Evolutionary conservation across 257 asterid genomes (phyloP).

Genomic region (Mentha longifolia): DNA sequence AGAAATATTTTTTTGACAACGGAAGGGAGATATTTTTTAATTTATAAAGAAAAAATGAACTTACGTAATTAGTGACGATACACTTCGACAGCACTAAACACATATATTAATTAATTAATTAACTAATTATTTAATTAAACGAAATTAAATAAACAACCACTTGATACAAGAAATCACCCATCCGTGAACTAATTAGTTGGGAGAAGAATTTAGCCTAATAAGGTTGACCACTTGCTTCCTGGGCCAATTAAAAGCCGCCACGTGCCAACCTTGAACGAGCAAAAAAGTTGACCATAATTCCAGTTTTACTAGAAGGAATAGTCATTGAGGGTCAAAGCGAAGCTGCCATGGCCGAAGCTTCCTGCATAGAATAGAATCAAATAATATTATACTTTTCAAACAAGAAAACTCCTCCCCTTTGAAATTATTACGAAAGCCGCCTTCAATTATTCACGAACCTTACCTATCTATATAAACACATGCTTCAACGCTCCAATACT

Average conservation of each 20-base stretch:
- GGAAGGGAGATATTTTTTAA: too few relatives aligned
- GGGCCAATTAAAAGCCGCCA: neutral
- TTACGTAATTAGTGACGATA: neutral
- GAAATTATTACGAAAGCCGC: slow-evolving; percentile 20
- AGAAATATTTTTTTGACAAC: too few relatives aligned
- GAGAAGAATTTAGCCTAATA: neutral
- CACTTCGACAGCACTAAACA: neutral
- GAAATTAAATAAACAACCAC: neutral
- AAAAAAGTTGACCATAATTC: neutral
- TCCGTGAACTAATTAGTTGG: too few relatives aligned
- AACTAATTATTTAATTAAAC: too few relatives aligned
- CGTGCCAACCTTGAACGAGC: neutral
- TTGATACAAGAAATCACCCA: neutral
- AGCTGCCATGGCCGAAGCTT: neutral
- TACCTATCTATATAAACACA: neutral
- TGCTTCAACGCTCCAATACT: neutral
- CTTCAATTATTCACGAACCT: neutral
- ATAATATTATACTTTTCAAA: too few relatives aligned
- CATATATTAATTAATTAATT: neutral
- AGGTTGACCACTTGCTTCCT: neutral
- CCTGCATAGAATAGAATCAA: neutral
- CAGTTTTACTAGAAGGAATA: neutral
- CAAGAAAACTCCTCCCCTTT: neutral
- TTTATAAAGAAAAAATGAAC: too few relatives aligned
- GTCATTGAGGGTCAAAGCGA: neutral